Evolutionary conservation across 2,329 filamentous ascomycete species (phyloP).

Genomic region (Diatrype stigma): DNA sequence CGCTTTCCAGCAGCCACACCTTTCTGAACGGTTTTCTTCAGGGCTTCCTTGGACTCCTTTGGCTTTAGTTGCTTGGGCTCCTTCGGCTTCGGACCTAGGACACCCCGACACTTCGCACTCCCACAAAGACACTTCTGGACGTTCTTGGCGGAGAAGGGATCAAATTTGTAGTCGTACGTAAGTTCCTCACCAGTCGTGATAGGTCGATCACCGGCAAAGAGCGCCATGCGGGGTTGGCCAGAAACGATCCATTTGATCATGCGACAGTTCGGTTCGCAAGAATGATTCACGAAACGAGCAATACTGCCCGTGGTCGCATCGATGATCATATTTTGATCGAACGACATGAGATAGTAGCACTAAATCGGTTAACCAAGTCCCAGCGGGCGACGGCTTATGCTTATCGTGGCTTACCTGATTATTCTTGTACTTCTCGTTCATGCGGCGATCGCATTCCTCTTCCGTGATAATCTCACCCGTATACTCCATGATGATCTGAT

Average conservation of each 20-base stretch:
- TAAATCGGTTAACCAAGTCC: conserved; percentile 32
- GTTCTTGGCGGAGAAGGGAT: conserved; percentile 65
- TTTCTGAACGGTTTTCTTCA: conserved; percentile 29
- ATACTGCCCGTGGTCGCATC: conserved; percentile 95
- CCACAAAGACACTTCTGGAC: conserved; percentile 64
- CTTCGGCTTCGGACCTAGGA: conserved; percentile 58
- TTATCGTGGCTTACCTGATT: conserved; percentile 64
- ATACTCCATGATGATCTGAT: conserved; percentile 98
- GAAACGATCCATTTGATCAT: conserved; percentile 98
- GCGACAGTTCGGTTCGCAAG: conserved; percentile 90
- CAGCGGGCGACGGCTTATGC: conserved; percentile 4
- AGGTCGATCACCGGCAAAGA: conserved; percentile 85
- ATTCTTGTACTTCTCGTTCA: conserved; percentile 90
- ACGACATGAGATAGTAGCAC: conserved; percentile 98
- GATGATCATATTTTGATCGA: conserved; percentile 97
- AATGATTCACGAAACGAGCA: conserved; percentile 97
- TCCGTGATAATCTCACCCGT: conserved; percentile 97
- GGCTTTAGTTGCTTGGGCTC: conserved; percentile 46
- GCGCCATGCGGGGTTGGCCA: conserved; percentile 90
- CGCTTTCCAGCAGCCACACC: conserved; percentile 48
- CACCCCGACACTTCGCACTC: conserved; percentile 58
- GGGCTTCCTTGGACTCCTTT: conserved; percentile 35
- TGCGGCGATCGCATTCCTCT: conserved; percentile 85
- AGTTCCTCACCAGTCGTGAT: conserved; percentile 95
- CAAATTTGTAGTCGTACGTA: conserved; percentile 85